phyloP scores from a whole-genome alignment of 139 green algal species.

The Chlamydomonas schloesseri region DNA sequence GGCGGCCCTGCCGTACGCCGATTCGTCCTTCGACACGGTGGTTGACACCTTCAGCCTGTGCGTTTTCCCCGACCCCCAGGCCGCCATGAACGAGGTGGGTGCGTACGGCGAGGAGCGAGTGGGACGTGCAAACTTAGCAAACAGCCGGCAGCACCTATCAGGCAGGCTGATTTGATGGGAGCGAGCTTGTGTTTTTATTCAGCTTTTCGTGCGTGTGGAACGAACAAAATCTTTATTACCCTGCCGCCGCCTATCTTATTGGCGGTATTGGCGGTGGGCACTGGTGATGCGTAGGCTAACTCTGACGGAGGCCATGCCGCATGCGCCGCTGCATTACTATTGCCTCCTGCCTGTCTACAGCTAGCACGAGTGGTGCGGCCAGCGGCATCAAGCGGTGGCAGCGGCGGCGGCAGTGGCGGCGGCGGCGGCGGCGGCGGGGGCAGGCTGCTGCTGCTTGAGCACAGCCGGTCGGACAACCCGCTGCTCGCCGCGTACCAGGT shows the following conservation, averaged over 20 bases:
- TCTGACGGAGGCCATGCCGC: too few relatives aligned
- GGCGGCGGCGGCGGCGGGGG: slow-evolving; percentile 20
- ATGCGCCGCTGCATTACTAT: too few relatives aligned
- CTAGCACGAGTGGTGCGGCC: slow-evolving; percentile 72
- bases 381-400: not conserved
- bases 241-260: too few relatives aligned
- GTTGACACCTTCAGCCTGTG: slow-evolving; percentile 84
- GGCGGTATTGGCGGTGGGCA: too few relatives aligned
- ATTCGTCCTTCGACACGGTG: slow-evolving; percentile 70
- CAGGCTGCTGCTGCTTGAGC: slow-evolving; percentile 77
- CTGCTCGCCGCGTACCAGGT: slow-evolving; percentile 76
- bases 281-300: too few relatives aligned
- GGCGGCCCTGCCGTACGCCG: slow-evolving; percentile 59
- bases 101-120: not conserved
- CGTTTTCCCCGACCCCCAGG: slow-evolving; percentile 67
- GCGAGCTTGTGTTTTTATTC: too few relatives aligned
- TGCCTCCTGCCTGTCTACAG: too few relatives aligned
- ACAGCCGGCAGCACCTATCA: too few relatives aligned
- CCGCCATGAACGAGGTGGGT: slow-evolving; percentile 55
- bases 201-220: not conserved
- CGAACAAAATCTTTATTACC: too few relatives aligned
- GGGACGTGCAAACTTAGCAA: too few relatives aligned
- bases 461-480: slow-evolving; percentile 63
- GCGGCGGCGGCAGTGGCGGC: too few relatives aligned
- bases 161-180: too few relatives aligned